These are phyloP conservation scores for Trichophaea hybrida DNA, from an alignment of 2,329 filamentous ascomycete species.

Conservation along the genomic window DNA sequence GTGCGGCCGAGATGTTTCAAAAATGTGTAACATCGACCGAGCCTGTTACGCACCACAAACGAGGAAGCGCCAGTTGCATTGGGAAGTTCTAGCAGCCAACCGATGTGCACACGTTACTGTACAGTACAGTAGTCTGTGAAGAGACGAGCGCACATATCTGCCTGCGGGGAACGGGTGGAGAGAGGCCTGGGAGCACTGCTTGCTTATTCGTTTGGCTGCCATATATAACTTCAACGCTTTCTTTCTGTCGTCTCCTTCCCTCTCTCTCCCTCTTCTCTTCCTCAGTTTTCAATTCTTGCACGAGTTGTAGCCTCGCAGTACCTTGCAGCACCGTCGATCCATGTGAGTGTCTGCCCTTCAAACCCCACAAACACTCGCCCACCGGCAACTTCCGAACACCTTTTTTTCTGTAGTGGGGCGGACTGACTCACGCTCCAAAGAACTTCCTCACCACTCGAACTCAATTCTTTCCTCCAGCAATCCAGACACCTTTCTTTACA, in stretches of 20 bases:
- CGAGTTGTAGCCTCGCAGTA: not conserved
- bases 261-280: not conserved
- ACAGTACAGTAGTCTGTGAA: not conserved
- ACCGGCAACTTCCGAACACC: slow-evolving; percentile 9
- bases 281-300: not conserved
- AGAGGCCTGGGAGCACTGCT: not conserved
- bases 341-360: not conserved
- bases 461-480: not conserved
- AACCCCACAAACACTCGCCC: slow-evolving; percentile 5
- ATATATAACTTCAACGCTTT: not conserved
- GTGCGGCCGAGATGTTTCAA: too few species aligned
- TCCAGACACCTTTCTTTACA: not conserved
- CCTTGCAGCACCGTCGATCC: not conserved
- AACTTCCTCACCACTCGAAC: not conserved
- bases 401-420: not conserved
- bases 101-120: not conserved
- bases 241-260: not conserved
- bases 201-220: not conserved
- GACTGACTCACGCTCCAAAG: not conserved
- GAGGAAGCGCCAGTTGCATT: too few species aligned
- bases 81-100: not conserved
- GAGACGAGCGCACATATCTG: not conserved
- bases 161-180: not conserved
- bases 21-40: too few species aligned
- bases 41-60: too few species aligned